These are phyloP conservation scores for Waitea zeae DNA, from an alignment of 1,284 basidiomycete species.

Conservation along the genomic window DNA sequence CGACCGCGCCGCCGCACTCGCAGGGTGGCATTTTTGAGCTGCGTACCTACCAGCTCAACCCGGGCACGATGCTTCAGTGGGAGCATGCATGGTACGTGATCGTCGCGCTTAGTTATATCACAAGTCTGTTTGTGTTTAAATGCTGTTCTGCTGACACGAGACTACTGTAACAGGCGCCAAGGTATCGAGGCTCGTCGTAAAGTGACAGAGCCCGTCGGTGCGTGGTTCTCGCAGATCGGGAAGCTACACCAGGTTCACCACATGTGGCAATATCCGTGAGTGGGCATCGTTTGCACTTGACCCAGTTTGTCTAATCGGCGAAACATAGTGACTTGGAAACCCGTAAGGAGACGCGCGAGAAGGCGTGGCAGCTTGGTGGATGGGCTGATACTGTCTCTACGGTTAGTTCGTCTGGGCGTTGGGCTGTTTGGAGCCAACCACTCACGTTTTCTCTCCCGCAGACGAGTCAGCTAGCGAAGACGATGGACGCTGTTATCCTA, in stretches of 20 bases:
- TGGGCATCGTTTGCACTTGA: slow-evolving; percentile 4
- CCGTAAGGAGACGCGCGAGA: slow-evolving; percentile 69
- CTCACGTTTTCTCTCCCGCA: slow-evolving; percentile 39
- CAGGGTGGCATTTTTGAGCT: slow-evolving; percentile 87
- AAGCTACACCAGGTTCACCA: slow-evolving; percentile 83
- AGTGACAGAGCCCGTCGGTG: slow-evolving; percentile 76
- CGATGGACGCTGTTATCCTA: slow-evolving; percentile 68
- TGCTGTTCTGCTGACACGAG: neutral
- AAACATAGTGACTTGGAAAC: slow-evolving; percentile 50
- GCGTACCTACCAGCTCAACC: slow-evolving; percentile 68
- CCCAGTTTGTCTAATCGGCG: slow-evolving; percentile 5
- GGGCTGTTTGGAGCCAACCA: slow-evolving; percentile 7
- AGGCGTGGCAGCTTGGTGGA: slow-evolving; percentile 83
- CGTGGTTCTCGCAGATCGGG: slow-evolving; percentile 90
- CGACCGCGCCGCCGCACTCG: slow-evolving; percentile 70
- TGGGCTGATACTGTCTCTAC: slow-evolving; percentile 92
- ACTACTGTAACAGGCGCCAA: slow-evolving; percentile 51
- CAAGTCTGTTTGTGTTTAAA: neutral
- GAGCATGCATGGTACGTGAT: slow-evolving; percentile 79
- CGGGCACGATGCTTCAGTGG: slow-evolving; percentile 85
- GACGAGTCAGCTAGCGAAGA: slow-evolving; percentile 38
- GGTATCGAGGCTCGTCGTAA: slow-evolving; percentile 80
- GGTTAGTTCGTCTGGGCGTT: slow-evolving; percentile 20
- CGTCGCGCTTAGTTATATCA: slow-evolving; percentile 2
- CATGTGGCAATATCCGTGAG: slow-evolving; percentile 87